These are phyloP conservation scores for Andrographis paniculata DNA, from an alignment of 305 asterid species.

Conservation along the genomic window DNA sequence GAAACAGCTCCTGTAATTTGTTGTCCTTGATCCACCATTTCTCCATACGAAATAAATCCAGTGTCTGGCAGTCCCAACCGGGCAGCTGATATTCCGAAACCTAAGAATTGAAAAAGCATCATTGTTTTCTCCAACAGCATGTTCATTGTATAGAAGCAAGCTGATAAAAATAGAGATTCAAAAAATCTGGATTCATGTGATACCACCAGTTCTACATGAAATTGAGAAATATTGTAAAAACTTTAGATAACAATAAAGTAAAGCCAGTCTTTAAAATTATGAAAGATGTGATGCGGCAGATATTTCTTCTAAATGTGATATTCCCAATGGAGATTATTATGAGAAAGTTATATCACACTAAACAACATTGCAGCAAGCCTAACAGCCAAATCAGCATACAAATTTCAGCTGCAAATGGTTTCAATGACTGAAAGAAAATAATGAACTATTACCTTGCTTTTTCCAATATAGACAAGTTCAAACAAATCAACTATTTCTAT, in stretches of 20 bases:
- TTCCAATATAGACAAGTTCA: neutral
- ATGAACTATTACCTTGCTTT: neutral
- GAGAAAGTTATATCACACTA: neutral
- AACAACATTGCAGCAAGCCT: slow-evolving; percentile 2
- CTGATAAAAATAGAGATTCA: neutral
- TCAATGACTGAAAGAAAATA: neutral
- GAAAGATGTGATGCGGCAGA: neutral
- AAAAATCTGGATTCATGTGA: neutral
- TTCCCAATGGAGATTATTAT: neutral
- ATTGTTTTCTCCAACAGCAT: slow-evolving; percentile 10
- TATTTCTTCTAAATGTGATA: neutral
- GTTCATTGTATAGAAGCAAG: neutral
- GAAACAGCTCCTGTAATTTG: slow-evolving; percentile 73
- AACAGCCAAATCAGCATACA: slow-evolving; percentile 7
- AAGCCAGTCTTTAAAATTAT: neutral
- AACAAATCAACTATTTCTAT: neutral
- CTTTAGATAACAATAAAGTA: neutral
- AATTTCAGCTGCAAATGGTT: neutral
- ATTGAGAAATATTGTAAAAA: neutral
- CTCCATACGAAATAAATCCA: slow-evolving; percentile 89
- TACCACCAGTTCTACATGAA: neutral
- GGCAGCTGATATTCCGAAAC: slow-evolving; percentile 92
- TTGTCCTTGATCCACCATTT: slow-evolving; percentile 86
- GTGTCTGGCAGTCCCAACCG: slow-evolving; percentile 87
- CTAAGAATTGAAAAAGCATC: slow-evolving; percentile 27